These are phyloP conservation scores for Venturia aucupariae DNA, from an alignment of 2,329 filamentous ascomycete species.

Conservation along the genomic window DNA sequence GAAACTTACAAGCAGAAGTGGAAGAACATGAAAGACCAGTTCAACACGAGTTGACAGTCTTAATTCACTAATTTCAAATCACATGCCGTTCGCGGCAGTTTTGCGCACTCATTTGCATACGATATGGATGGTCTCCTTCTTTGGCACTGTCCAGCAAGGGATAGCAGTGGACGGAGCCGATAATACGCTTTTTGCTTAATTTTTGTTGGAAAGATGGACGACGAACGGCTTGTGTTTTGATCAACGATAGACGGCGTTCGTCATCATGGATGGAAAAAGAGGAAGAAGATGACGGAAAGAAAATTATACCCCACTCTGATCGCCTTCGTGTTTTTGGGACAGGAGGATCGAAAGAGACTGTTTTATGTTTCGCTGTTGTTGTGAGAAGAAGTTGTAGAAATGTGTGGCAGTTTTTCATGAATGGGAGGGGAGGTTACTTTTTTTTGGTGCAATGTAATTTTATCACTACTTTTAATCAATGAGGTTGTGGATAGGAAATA, in stretches of 20 bases:
- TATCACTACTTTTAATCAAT: too few species aligned
- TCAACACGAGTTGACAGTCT: slow-evolving; percentile 23
- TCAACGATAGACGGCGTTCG: background rate
- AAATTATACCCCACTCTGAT: slow-evolving; percentile 7
- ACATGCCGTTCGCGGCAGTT: background rate
- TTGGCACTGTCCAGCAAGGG: background rate
- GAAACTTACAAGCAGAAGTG: slow-evolving; percentile 41
- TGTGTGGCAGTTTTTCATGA: too few species aligned
- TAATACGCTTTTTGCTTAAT: background rate
- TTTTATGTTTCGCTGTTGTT: background rate
- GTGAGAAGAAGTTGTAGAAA: background rate
- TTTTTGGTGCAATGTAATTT: too few species aligned
- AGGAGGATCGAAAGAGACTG: background rate
- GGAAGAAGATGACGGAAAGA: background rate
- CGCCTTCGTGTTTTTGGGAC: background rate
- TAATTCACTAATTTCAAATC: background rate
- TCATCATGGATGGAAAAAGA: background rate
- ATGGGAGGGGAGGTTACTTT: too few species aligned
- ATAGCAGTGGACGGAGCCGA: background rate
- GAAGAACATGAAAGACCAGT: slow-evolving; percentile 37
- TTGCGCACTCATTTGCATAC: background rate
- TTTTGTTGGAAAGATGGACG: slow-evolving; percentile 4
- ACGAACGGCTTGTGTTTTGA: background rate
- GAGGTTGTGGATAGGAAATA: too few species aligned
- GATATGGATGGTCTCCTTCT: background rate